Base-by-base conservation (phyloP, 2,329 filamentous ascomycete species). In the Lomentospora prolificans region DNA sequence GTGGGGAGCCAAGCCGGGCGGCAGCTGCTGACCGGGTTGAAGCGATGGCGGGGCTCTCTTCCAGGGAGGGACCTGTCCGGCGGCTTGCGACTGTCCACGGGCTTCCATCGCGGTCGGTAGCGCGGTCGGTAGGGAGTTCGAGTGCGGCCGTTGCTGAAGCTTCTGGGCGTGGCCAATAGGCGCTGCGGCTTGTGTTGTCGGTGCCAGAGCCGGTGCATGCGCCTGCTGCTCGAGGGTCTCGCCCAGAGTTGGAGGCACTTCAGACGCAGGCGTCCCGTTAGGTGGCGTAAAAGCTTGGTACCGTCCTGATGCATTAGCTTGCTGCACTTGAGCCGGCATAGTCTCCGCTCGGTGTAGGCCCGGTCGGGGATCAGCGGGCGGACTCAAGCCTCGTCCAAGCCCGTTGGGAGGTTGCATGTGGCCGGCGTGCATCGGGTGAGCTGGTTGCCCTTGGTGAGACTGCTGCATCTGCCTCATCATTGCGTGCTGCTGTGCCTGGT, bases 81-180 rank as follows among this genome's bases (percentile, higher is more conserved):
- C 6, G 10, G 48, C 4, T 19, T 51, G 50, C 3, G 25, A 12
- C 14, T 17, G 50, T 30, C n/a, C 41, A 3, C 2, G n/a, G 41
- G 4, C 7, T 9, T 46, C n/a, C 8, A 3, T 10, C 7, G 44
- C 12, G 3, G 28, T 17, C 4, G 52, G 36, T 14, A n/a, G 24
- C 25, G 52, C 44, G 24, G 19, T 25, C 6, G 53, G 53, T 3
- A 55, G 22, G 3, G 53, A 55, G 24, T 55, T 55, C 1, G 53
- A 30, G 28, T 55, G 53, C 19, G 53, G 53, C 9, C 53, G 53
- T 30, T 48, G 53, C 44, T 51, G 53, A 24, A 27, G 14, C n/a
- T n/a, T 27, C 22, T 17, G 31, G 4, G 28, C 30, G 50, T 52
- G 50, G 28, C n/a, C 12, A 10, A 52, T 24, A 22, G 50, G 30